These are phyloP conservation scores for Oidiodendron maius DNA, from an alignment of 495 filamentous ascomycete species.

Conservation along the genomic window DNA sequence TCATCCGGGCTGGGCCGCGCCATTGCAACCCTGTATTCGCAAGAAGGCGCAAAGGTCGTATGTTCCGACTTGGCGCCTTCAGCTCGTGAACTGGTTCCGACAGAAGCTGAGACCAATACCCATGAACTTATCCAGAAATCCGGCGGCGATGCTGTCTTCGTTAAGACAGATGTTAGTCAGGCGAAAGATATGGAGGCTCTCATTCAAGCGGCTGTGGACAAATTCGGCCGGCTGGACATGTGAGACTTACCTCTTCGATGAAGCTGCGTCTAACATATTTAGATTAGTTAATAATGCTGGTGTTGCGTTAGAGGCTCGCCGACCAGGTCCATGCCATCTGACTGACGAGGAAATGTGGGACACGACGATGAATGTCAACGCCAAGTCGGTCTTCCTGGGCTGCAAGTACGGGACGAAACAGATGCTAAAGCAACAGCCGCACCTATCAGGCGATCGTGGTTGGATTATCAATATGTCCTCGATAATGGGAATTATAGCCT, in stretches of 20 bases:
- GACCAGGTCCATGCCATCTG: background rate
- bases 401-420: slow-evolving; percentile 41
- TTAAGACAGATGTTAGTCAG: background rate
- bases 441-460: slow-evolving; percentile 28
- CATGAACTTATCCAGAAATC: background rate
- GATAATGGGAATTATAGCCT: background rate
- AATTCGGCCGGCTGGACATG: slow-evolving; percentile 30
- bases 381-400: slow-evolving; percentile 33
- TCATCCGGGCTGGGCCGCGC: slow-evolving; percentile 43
- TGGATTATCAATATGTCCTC: background rate
- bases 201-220: slow-evolving; percentile 33
- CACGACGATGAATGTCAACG: slow-evolving; percentile 29
- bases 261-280: background rate
- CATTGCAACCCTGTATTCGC: slow-evolving; percentile 27
- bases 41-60: background rate
- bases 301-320: background rate
- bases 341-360: background rate
- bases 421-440: slow-evolving; percentile 44
- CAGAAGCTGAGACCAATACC: background rate
- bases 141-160: background rate
- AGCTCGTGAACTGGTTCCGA: background rate
- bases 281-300: background rate
- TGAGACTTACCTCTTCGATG: background rate
- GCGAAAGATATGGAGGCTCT: slow-evolving; percentile 37
- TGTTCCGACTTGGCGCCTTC: background rate